Evolutionary conservation across 108 stramenopile species (phyloP).

Genomic region (Cylindrotheca fusiformis): DNA sequence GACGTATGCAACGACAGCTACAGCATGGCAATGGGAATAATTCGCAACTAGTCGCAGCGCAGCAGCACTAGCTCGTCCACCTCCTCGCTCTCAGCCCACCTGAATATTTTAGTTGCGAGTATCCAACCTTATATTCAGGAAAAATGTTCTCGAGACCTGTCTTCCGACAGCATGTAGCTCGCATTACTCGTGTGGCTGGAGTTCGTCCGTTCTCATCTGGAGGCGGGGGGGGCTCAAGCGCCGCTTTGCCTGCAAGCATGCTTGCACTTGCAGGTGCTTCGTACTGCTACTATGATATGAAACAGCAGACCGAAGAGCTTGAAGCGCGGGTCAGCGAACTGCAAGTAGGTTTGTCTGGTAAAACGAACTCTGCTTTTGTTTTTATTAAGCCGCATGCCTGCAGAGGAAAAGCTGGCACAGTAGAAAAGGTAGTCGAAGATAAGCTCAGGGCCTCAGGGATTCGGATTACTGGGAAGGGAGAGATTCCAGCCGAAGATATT

Average conservation of each 20-base stretch:
- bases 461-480: constrained; percentile 62
- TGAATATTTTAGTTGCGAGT: too few species aligned
- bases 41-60: too few species aligned
- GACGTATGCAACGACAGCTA: too few species aligned
- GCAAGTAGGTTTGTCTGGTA: constrained; percentile 42
- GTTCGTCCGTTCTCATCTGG: constrained; percentile 18
- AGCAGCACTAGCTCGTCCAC: too few species aligned
- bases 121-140: too few species aligned
- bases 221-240: constrained; percentile 18
- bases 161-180: neutral
- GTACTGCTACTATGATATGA: constrained; percentile 30
- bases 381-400: constrained; percentile 87
- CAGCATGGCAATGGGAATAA: too few species aligned
- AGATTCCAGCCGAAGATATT: constrained; percentile 64
- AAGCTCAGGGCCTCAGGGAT: constrained; percentile 58
- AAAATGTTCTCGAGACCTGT: neutral
- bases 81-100: too few species aligned
- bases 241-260: constrained; percentile 15
- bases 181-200: neutral
- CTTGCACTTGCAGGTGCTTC: constrained; percentile 27
- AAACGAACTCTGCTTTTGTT: constrained; percentile 71
- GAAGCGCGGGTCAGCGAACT: constrained; percentile 26
- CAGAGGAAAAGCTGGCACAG: constrained; percentile 56
- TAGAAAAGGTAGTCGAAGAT: constrained; percentile 42
- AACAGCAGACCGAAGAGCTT: constrained; percentile 20